Evolutionary conservation across 2,329 filamentous ascomycete species (phyloP), one percentile per base, ranked within the genome.

Genomic region (Reticulascus tulasneorum): DNA sequence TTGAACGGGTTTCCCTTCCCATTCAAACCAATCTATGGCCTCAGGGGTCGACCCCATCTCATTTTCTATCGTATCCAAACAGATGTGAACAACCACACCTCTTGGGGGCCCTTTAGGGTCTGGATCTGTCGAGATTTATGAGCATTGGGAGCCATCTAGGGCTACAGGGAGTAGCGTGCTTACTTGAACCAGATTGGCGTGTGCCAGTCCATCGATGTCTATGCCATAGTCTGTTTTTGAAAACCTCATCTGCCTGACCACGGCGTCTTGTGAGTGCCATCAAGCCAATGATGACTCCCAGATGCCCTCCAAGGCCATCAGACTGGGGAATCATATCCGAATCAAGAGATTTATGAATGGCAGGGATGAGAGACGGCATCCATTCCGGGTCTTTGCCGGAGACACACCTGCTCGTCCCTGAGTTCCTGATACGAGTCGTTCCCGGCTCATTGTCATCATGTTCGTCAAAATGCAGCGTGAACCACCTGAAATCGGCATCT

Each of bases 201-300:
- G 24, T n/a, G 23, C 39, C 33, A 3, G 24, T 20, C 24, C 33
- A 33, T 3, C 17, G 24, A 6, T 34, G 16, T 0, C 40, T 43
- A 3, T 8, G 7, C 50, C 48, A 54, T 10, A 15, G 13, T 3
- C 26, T 21, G 2, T 30, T n/a, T 27, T 13, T 10, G 23, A 44
- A 44, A 20, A 28, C 40, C 4, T 33, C 24, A 15, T 44, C 38
- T 6, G 33, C 20, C 2, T 33, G 33, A 5, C 33, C 30, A 5
- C 29, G 30, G 12, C n/a, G 26, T 21, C n/a, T 40, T 23, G 26
- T 29, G 9, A 29, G 55, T 2, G 60, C 62, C 59, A 67, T 64
- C n/a, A 68, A 42, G 1, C 55, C 64, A 4, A 68, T 44, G 9
- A 68, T 46, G 7, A 66, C 55, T 4, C 54, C 46, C 10, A 68